Evolutionary conservation across 2,329 filamentous ascomycete species (phyloP).

Genomic region (Penicillium hordei): DNA sequence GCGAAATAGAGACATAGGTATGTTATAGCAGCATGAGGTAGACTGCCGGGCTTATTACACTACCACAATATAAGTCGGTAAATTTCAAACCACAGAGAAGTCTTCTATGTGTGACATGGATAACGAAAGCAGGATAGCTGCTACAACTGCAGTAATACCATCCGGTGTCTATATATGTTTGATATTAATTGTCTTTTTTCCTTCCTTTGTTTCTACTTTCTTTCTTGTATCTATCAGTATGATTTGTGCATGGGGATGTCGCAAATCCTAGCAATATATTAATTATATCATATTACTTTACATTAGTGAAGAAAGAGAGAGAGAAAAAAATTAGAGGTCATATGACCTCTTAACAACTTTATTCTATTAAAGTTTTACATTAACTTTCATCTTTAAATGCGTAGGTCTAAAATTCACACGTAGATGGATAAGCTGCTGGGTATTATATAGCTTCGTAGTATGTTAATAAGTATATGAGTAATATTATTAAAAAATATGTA

Average conservation of each 20-base stretch:
- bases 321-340: too few relatives aligned
- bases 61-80: background rate
- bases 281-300: too few relatives aligned
- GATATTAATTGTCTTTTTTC: background rate
- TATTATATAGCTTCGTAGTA: too few relatives aligned
- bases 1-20: background rate
- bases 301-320: too few relatives aligned
- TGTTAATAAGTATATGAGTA: too few relatives aligned
- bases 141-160: background rate
- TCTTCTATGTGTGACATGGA: background rate
- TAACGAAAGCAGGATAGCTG: background rate
- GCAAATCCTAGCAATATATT: background rate
- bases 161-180: background rate
- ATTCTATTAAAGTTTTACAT: too few relatives aligned
- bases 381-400: too few relatives aligned
- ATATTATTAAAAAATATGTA: too few relatives aligned
- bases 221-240: rapidly evolving
- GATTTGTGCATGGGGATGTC: background rate
- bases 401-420: too few relatives aligned
- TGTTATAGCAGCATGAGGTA: background rate
- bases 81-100: background rate
- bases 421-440: too few relatives aligned
- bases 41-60: background rate
- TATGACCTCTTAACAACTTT: too few relatives aligned
- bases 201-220: background rate